Percentiles rank a stretch among this genome's conserved stretches.
Evolutionary conservation across 805 yeast species (phyloP).

Genomic region (Ogataea salicorniae): DNA sequence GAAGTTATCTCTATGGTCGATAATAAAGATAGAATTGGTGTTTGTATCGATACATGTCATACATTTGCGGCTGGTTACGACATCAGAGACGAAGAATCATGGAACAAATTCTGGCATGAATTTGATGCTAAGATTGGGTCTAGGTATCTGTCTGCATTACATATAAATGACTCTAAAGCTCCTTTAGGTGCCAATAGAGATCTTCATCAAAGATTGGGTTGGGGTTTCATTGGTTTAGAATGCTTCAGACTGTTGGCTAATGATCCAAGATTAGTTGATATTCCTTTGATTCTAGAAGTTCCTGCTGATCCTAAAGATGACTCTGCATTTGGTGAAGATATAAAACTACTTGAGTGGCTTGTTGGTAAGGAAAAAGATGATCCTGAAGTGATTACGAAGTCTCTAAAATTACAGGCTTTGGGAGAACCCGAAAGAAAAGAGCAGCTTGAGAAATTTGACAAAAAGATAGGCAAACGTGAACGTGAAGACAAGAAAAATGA

Average conservation of each 20-base stretch:
- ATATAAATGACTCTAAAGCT: constrained; percentile 91
- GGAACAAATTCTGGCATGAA: constrained; percentile 63
- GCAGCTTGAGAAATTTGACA: constrained; percentile 60
- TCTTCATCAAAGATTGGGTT: constrained; percentile 83
- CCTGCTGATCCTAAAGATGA: constrained; percentile 64
- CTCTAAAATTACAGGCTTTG: constrained; percentile 41
- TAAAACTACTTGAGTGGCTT: constrained; percentile 78
- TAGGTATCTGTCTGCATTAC: constrained; percentile 73
- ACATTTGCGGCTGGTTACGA: constrained; percentile 96
- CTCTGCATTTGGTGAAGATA: constrained; percentile 69
- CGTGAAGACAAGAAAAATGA: constrained; percentile 16
- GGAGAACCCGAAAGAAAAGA: constrained; percentile 72
- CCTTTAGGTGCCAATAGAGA: constrained; percentile 89
- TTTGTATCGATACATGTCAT: constrained; percentile 95
- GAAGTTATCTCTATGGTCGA: constrained; percentile 75
- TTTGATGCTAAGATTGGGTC: constrained; percentile 75
- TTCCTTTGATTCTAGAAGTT: constrained; percentile 86
- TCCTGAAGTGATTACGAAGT: constrained; percentile 46
- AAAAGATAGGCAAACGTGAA: constrained; percentile 36
- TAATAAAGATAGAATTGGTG: constrained; percentile 83
- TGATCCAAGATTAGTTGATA: constrained; percentile 48
- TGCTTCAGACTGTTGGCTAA: constrained; percentile 77
- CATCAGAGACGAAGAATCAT: constrained; percentile 52
- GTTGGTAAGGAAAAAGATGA: constrained; percentile 52
- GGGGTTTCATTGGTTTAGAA: constrained; percentile 85